Evolutionary conservation across 768 basidiomycete genomes (phyloP).

Genomic region (Collybiopsis luxurians): DNA sequence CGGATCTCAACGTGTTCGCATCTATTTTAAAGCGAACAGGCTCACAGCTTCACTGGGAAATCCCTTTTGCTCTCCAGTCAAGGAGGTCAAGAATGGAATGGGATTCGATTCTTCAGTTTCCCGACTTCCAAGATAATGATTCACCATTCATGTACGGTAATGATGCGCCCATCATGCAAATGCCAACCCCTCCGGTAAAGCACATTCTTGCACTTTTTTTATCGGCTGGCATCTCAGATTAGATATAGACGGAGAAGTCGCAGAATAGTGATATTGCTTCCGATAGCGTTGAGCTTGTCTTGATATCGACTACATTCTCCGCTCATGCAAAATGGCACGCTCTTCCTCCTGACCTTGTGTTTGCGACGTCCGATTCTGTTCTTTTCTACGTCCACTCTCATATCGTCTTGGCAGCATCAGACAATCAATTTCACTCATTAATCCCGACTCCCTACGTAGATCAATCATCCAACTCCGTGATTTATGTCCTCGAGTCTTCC

Average conservation of each 20-base stretch:
- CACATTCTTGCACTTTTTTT: not conserved
- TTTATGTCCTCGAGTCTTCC: constrained; percentile 60
- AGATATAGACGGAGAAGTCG: constrained; percentile 37
- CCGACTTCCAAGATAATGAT: constrained; percentile 23
- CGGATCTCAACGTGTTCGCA: no score
- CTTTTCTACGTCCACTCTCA: constrained; percentile 81
- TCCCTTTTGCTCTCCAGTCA: no score
- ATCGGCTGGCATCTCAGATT: constrained; percentile 15
- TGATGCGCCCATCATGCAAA: constrained; percentile 35
- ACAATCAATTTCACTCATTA: constrained; percentile 60
- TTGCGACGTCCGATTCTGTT: constrained; percentile 72
- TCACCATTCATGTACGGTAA: not conserved
- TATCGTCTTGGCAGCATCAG: constrained; percentile 55
- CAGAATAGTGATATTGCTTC: no score
- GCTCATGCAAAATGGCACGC: constrained; percentile 51
- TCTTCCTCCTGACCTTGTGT: constrained; percentile 56
- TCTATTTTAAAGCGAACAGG: no score
- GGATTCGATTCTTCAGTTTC: constrained; percentile 61
- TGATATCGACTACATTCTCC: constrained; percentile 81
- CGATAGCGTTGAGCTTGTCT: constrained; percentile 61
- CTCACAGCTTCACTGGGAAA: no score
- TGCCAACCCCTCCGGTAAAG: constrained; percentile 67
- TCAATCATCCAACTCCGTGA: constrained; percentile 45
- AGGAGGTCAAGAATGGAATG: no score
- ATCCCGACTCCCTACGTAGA: constrained; percentile 44